phyloP scores from a whole-genome alignment of 176 grass and related monocot genomes.

The Puccinellia tenuiflora region DNA sequence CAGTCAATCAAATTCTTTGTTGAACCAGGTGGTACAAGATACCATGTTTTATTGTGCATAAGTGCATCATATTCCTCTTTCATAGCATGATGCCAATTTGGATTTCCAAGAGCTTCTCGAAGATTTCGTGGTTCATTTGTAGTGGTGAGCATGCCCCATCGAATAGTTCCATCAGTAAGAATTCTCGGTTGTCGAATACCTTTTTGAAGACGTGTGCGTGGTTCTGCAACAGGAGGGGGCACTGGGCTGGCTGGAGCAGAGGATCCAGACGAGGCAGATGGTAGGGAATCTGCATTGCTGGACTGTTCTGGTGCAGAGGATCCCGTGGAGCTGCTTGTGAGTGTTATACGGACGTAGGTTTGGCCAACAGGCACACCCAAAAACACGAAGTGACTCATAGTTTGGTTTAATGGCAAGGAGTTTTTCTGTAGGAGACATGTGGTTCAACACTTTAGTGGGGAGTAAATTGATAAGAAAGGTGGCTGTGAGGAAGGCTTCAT shows the following conservation, averaged over 20 bases:
- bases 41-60: no score
- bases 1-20: no score
- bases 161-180: not conserved
- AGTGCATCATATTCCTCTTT: no score
- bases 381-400: no score
- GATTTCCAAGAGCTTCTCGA: not conserved
- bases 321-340: not conserved
- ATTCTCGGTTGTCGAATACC: not conserved
- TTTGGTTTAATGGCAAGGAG: no score
- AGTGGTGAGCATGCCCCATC: not conserved
- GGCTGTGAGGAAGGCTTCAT: no score
- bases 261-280: not conserved
- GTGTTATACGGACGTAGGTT: no score
- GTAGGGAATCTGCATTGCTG: not conserved
- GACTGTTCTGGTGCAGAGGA: not conserved
- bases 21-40: no score
- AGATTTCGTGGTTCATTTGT: not conserved
- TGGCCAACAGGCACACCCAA: no score
- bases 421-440: no score
- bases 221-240: not conserved
- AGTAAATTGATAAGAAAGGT: no score
- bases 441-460: no score
- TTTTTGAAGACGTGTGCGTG: not conserved
- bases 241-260: not conserved
- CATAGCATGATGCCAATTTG: not conserved